Conservation (phyloP, 2,329 filamentous ascomycete genomes). For the Penicillium glabrum region DNA sequence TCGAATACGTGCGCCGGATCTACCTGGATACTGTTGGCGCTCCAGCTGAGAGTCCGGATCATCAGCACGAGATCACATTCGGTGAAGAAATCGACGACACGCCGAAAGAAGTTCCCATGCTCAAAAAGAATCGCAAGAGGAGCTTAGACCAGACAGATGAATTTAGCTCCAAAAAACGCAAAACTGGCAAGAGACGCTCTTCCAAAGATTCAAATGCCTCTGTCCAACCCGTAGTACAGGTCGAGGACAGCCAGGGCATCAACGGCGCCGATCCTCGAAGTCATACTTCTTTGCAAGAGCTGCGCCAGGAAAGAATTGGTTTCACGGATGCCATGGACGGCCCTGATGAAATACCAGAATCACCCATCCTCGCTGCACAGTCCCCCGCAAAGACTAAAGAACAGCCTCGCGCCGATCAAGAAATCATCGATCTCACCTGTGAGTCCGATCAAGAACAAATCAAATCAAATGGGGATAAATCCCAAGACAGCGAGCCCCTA, state of each 20-base stretch:
- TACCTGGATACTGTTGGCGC: conserved; percentile 19
- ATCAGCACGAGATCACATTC: conserved; percentile 11
- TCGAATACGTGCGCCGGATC: conserved; percentile 21
- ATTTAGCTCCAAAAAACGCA: conserved; percentile 1
- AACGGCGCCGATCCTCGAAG: not conserved
- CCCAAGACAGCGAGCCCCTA: not conserved
- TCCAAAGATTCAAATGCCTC: not conserved
- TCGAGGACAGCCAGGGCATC: not conserved
- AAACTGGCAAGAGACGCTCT: not conserved
- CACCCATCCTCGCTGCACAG: not conserved
- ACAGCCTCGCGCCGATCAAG: not conserved
- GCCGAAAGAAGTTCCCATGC: not conserved
- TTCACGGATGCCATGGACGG: not conserved
- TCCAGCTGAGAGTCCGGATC: too few species aligned
- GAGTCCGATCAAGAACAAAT: not conserved
- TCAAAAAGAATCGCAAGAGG: conserved; percentile 3
- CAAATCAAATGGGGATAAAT: not conserved
- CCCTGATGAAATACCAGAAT: not conserved
- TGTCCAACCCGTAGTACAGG: not conserved
- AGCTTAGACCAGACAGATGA: not conserved
- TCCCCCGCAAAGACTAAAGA: not conserved
- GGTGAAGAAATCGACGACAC: conserved; percentile 24
- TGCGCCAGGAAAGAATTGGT: not conserved
- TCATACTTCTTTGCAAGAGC: not conserved
- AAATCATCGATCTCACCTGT: not conserved